Percentiles rank a stretch among this genome's conserved stretches.
Evolutionary conservation across 164 flowering plant species (phyloP).

Genomic region (Dillenia turbinata): DNA sequence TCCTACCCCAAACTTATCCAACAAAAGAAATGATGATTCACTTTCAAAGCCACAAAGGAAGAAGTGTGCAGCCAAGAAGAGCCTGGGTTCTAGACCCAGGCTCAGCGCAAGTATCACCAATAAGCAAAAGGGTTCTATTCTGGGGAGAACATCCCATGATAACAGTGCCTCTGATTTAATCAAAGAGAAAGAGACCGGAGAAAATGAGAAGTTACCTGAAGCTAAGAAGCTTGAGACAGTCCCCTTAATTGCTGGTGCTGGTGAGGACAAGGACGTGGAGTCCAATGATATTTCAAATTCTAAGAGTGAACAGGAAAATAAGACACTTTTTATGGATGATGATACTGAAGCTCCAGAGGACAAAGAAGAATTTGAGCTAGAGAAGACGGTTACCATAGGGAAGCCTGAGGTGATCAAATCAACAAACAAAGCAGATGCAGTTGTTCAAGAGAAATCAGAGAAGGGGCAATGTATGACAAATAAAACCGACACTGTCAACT

Average conservation of each 20-base stretch:
- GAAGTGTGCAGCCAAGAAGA: slow-evolving; percentile 36
- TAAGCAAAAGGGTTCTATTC: slow-evolving; percentile 35
- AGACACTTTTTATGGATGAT: slow-evolving; percentile 17
- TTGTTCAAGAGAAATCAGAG: slow-evolving; percentile 9
- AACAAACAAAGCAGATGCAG: slow-evolving; percentile 5
- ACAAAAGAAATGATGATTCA: slow-evolving; percentile 18
- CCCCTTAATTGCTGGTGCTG: not conserved
- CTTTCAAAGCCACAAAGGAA: slow-evolving; percentile 25
- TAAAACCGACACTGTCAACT: not conserved
- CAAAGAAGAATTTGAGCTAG: slow-evolving; percentile 16
- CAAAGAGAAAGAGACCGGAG: slow-evolving; percentile 14
- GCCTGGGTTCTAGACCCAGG: slow-evolving; percentile 40
- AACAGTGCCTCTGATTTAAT: slow-evolving; percentile 9
- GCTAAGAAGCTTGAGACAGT: slow-evolving; percentile 9
- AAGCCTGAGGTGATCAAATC: slow-evolving; percentile 10
- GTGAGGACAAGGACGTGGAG: not conserved
- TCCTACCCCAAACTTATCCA: slow-evolving; percentile 9
- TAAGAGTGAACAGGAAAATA: not conserved
- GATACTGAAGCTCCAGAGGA: slow-evolving; percentile 50
- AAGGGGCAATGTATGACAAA: not conserved
- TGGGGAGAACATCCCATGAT: slow-evolving; percentile 13
- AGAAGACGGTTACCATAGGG: slow-evolving; percentile 10
- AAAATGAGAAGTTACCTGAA: slow-evolving; percentile 3
- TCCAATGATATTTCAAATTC: not conserved
- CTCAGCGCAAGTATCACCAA: slow-evolving; percentile 13